phyloP scores from a whole-genome alignment of 805 yeast genomes.

The Kodamaea restingae region DNA sequence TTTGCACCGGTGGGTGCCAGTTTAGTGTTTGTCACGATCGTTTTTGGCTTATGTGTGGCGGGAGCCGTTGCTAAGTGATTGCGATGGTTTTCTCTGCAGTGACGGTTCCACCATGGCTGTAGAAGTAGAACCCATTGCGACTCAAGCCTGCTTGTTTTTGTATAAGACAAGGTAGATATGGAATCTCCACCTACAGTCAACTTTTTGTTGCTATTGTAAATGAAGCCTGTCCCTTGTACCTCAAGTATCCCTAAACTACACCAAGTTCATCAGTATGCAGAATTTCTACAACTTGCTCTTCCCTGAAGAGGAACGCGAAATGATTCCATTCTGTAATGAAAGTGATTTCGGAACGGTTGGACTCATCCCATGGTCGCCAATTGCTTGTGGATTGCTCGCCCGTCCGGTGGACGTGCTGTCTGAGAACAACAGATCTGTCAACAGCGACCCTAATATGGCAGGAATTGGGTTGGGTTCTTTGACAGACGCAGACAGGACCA shows the following conservation, averaged over 20 bases:
- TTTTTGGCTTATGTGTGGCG: constrained; percentile 2
- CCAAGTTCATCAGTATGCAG: constrained; percentile 58
- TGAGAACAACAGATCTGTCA: too few relatives aligned
- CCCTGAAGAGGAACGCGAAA: constrained; percentile 65
- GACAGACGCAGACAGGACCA: constrained; percentile 3
- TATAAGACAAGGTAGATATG: background rate
- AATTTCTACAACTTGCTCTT: constrained; percentile 51
- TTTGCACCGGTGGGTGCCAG: constrained; percentile 1
- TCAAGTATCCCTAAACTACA: constrained; percentile 40
- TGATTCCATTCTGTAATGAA: constrained; percentile 47
- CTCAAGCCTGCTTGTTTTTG: background rate
- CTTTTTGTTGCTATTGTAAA: constrained; percentile 5
- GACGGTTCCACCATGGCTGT: too few relatives aligned
- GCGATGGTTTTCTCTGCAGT: too few relatives aligned
- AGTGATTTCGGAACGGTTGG: constrained; percentile 47
- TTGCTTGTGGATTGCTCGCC: constrained; percentile 52
- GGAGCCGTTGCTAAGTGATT: background rate
- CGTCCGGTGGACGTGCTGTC: constrained; percentile 33
- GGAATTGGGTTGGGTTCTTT: too few relatives aligned
- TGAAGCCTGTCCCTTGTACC: constrained; percentile 9
- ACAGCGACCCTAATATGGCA: too few relatives aligned
- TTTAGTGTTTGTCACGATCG: background rate
- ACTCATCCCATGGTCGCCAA: constrained; percentile 59
- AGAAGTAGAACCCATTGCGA: background rate
- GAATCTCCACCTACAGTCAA: constrained; percentile 4